phyloP scores from a whole-genome alignment of 495 filamentous ascomycete species.

The Penicillium pulvis region DNA sequence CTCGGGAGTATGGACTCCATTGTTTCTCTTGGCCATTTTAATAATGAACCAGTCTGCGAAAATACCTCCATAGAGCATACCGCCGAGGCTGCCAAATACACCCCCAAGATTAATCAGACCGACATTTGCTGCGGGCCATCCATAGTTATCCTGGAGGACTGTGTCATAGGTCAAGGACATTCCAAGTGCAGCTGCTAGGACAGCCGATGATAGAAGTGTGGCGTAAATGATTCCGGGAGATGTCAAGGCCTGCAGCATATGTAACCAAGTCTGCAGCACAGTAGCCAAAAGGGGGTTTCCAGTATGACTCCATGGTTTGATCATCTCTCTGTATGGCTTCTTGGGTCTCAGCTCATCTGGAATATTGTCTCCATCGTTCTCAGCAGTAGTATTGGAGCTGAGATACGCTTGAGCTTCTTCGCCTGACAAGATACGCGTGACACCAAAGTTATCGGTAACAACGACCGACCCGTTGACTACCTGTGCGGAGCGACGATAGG shows the following conservation, averaged over 20 bases:
- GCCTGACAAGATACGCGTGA: slow-evolving; percentile 29
- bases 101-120: slow-evolving; percentile 40
- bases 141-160: slow-evolving; percentile 32
- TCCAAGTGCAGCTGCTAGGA: slow-evolving; percentile 33
- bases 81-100: slow-evolving; percentile 36
- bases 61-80: slow-evolving; percentile 39
- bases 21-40: slow-evolving; percentile 32
- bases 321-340: slow-evolving; percentile 34
- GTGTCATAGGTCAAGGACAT: slow-evolving; percentile 41
- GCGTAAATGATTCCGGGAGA: slow-evolving; percentile 43
- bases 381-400: too few relatives aligned
- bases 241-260: slow-evolving; percentile 36
- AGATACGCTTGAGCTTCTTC: background rate
- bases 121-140: slow-evolving; percentile 32
- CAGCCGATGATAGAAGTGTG: slow-evolving; percentile 34
- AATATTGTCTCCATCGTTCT: too few relatives aligned
- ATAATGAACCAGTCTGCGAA: slow-evolving; percentile 38
- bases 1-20: slow-evolving; percentile 37
- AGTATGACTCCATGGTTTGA: slow-evolving; percentile 5
- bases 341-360: slow-evolving; percentile 14
- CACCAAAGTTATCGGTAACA: slow-evolving; percentile 40
- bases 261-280: slow-evolving; percentile 27
- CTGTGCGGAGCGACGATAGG: slow-evolving; percentile 26
- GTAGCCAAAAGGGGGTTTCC: slow-evolving; percentile 12
- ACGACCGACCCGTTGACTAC: slow-evolving; percentile 30